phyloP scores from a whole-genome alignment of 2,329 filamentous ascomycete species.

The Xylaria sp. region DNA sequence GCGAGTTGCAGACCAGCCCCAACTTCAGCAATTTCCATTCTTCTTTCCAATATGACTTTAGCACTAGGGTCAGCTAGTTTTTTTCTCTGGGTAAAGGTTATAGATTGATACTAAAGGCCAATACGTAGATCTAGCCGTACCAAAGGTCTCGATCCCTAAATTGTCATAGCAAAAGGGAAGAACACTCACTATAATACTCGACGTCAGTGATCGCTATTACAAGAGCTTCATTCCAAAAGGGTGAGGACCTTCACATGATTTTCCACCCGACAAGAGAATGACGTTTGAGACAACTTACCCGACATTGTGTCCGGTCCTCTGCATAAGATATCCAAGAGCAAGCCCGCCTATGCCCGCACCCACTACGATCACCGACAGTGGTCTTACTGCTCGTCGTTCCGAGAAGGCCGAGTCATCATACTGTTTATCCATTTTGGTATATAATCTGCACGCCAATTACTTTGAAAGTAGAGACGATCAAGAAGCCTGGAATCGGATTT shows the following conservation, averaged over 20 bases:
- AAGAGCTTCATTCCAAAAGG: not conserved
- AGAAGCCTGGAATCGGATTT: not conserved
- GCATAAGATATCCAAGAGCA: slow-evolving; percentile 53
- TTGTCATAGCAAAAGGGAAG: not conserved
- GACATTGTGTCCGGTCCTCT: slow-evolving; percentile 39
- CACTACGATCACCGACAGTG: slow-evolving; percentile 46
- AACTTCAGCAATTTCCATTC: slow-evolving; percentile 50
- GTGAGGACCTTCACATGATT: not conserved
- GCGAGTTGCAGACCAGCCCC: slow-evolving; percentile 54
- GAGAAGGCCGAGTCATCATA: slow-evolving; percentile 24
- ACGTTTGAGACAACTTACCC: slow-evolving; percentile 16
- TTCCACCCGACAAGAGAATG: not conserved
- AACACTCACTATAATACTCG: not conserved
- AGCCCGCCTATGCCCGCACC: slow-evolving; percentile 57
- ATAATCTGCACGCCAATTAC: not conserved
- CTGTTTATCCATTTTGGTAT: slow-evolving; percentile 20
- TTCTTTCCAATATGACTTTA: slow-evolving; percentile 49
- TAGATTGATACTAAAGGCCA: not conserved
- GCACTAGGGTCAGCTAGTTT: slow-evolving; percentile 26
- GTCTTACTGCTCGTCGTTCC: slow-evolving; percentile 28
- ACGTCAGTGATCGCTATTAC: not conserved
- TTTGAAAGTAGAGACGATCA: not conserved
- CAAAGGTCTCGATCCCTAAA: not conserved
- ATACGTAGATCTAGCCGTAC: not conserved
- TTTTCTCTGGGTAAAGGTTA: not conserved